phyloP scores from a whole-genome alignment of 1,284 basidiomycete genomes.

The Pyrrhoderma noxium region DNA sequence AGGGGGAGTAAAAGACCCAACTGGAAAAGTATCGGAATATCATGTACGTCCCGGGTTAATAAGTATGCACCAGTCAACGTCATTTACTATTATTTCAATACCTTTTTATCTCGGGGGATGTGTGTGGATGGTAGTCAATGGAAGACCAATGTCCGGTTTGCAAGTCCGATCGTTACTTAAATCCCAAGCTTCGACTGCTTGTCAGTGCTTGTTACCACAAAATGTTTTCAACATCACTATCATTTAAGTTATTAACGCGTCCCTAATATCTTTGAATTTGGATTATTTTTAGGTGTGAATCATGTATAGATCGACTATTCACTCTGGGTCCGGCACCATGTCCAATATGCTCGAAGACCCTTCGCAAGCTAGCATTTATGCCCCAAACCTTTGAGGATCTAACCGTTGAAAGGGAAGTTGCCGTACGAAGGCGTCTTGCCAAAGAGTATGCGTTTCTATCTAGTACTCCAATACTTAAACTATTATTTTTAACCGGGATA shows the following conservation, averaged over 20 bases:
- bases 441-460: conserved; percentile 67
- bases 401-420: conserved; percentile 93
- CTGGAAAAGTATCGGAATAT: conserved; percentile 70
- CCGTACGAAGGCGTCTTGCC: conserved; percentile 77
- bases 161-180: conserved; percentile 93
- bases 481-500: neutral
- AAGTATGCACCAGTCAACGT: conserved; percentile 38
- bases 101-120: conserved; percentile 11
- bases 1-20: conserved; percentile 75
- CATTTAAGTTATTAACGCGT: conserved; percentile 24
- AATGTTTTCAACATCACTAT: conserved; percentile 56
- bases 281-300: conserved; percentile 54
- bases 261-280: conserved; percentile 39
- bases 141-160: conserved; percentile 97
- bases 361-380: conserved; percentile 90
- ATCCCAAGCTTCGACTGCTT: conserved; percentile 87
- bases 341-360: conserved; percentile 85
- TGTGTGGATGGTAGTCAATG: conserved; percentile 52
- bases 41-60: conserved; percentile 22
- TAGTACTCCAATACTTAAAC: neutral
- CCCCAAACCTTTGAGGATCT: conserved; percentile 98
- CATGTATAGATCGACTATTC: conserved; percentile 95
- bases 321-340: conserved; percentile 95
- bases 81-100: conserved; percentile 1
- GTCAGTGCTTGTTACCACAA: conserved; percentile 99